Percentiles rank a stretch among this genome's conserved stretches.
phyloP scores from a whole-genome alignment of 768 basidiomycete genomes.

The Phylloporus sp. region DNA sequence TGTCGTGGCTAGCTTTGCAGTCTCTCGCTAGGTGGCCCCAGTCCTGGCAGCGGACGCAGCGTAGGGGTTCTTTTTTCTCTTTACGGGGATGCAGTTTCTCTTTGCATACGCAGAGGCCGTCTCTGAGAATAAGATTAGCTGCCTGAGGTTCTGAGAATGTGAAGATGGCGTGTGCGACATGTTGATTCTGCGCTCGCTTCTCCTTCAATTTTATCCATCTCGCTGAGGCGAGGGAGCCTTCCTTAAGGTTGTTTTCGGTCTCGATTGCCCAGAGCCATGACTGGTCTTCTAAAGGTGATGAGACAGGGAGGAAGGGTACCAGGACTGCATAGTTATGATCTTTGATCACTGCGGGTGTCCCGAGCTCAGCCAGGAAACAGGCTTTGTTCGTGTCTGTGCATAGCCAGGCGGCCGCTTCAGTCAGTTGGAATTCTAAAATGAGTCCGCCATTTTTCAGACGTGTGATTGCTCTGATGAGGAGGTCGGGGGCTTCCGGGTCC shows the following conservation, averaged over 20 bases:
- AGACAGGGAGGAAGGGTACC: neutral
- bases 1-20: neutral
- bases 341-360: neutral
- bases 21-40: neutral
- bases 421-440: neutral
- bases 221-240: neutral
- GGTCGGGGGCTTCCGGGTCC: fast-evolving
- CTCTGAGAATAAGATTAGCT: neutral
- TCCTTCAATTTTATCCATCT: neutral
- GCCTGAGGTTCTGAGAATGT: neutral
- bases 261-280: neutral
- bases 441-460: neutral
- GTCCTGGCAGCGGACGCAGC: neutral
- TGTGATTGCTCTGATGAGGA: neutral
- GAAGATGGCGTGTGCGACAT: neutral
- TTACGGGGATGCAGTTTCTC: conserved; percentile 1
- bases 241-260: neutral
- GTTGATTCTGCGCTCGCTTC: fast-evolving
- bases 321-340: neutral
- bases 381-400: neutral
- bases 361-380: neutral
- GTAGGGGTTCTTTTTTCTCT: neutral
- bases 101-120: neutral
- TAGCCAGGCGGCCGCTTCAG: fast-evolving
- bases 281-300: neutral